Conservation (phyloP, 306 rosid species). For the Prunus mongolica region DNA sequence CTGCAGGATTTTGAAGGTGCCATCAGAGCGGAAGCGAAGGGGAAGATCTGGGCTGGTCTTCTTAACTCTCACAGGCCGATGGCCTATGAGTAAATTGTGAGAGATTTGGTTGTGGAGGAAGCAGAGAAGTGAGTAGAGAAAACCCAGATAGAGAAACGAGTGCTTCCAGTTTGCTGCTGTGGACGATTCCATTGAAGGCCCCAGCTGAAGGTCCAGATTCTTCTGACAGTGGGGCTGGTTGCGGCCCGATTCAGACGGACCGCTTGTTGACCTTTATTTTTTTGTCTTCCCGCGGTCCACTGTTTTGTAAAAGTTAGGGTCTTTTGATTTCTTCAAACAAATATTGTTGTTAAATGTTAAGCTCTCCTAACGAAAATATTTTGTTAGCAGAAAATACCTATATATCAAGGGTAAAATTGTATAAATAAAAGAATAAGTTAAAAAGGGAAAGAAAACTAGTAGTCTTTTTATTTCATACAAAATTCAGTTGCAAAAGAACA, state of each 20-base stretch:
- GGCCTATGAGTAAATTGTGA: conserved; percentile 31
- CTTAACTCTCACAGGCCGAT: conserved; percentile 41
- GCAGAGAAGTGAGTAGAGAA: conserved; percentile 27
- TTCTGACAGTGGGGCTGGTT: background rate
- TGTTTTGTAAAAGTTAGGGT: too few relatives aligned
- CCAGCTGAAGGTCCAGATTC: background rate
- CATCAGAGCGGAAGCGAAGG: conserved; percentile 74
- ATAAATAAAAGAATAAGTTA: too few relatives aligned
- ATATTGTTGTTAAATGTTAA: too few relatives aligned
- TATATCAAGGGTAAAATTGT: too few relatives aligned
- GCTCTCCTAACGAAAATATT: too few relatives aligned
- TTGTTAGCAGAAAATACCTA: too few relatives aligned
- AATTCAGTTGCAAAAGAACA: too few relatives aligned
- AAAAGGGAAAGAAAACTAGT: too few relatives aligned
- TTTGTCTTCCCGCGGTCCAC: background rate
- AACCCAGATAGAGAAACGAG: conserved; percentile 38
- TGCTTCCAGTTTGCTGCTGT: conserved; percentile 29
- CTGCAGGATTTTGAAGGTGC: conserved; percentile 92
- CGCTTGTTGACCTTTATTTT: background rate
- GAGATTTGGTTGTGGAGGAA: conserved; percentile 30
- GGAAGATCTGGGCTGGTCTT: conserved; percentile 54
- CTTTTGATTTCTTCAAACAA: too few relatives aligned
- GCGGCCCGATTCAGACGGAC: background rate
- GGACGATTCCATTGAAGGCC: background rate
- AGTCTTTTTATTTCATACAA: too few relatives aligned